Evolutionary conservation across 169 alveolate species (phyloP), one percentile per base, ranked within the genome.

Genomic region (Eimeria sp.): DNA sequence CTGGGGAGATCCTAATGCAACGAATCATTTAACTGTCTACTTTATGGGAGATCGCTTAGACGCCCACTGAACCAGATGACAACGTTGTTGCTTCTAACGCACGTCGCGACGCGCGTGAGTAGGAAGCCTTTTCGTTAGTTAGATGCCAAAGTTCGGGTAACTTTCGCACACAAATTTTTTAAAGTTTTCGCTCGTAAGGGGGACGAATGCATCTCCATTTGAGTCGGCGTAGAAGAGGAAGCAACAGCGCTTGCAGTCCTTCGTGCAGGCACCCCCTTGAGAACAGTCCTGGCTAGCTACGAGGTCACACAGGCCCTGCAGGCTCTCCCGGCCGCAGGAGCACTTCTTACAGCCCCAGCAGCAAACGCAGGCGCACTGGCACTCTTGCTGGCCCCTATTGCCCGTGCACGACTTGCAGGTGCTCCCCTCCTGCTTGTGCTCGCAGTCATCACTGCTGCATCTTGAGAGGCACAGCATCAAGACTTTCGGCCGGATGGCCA

Each of bases 181-280:
- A 33, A 87, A 87, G 78, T 14, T 62, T 25, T 46, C 82, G 27
- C 64, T 87, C n/a, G 83, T 87, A 23, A 87, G 93, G 66, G 93
- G 93, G n/a, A 46, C 82, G 46, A 87, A 87, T 14, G 93, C 93
- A 20, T 87, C 93, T 62, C 93, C 93, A 46, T 87, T 87, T 43
- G 62, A 1, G 93, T 87, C 93, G 66, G 93, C 93, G 72, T 87
- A 87, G 64, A 87, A 87, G 52, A 87, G 93, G 62, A 87, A 64
- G 64, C 93, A 87, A 54, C 82, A 64, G 52, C 93, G 93, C 46
- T 87, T 60, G 83, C 91, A 85, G 58, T 52, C 91, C 62, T 33
- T 40, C 56, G 40, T 87, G 83, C 93, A 87, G 6, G 46, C 16
- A 52, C 33, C 20, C 68, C 93, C 93, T 40, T 16, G 13, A 23